Evolutionary conservation across 257 asterid genomes (phyloP).

Genomic region (Nemophila menziesii): DNA sequence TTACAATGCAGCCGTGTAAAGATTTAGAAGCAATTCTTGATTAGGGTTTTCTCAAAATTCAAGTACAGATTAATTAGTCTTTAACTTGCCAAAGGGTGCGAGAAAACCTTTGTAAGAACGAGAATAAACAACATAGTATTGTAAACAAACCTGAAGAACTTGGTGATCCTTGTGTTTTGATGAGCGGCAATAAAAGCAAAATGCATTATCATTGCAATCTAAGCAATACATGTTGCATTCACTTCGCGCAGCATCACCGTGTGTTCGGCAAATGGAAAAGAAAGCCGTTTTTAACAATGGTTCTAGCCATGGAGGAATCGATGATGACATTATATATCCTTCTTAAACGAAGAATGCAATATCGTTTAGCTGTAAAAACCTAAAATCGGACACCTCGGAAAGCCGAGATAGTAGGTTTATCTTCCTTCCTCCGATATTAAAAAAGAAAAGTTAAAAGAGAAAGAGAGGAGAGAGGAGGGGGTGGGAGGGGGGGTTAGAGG

Average conservation of each 20-base stretch:
- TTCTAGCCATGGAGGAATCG: conserved; percentile 88
- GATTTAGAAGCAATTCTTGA: too few species aligned
- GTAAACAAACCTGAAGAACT: conserved; percentile 59
- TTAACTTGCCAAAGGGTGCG: too few species aligned
- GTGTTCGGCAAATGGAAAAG: conserved; percentile 62
- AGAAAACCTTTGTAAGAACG: too few species aligned
- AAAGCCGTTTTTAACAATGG: conserved; percentile 43
- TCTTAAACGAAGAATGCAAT: conserved; percentile 10
- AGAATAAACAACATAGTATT: not conserved
- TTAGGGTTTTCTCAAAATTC: too few species aligned
- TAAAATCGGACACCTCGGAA: not conserved
- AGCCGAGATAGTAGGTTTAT: not conserved
- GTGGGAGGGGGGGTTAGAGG: too few species aligned
- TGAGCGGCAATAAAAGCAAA: conserved; percentile 81
- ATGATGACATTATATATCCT: conserved; percentile 41
- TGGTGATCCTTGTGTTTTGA: conserved; percentile 82
- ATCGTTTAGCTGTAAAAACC: not conserved
- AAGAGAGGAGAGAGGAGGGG: too few species aligned
- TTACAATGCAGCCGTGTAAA: too few species aligned
- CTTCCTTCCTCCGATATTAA: too few species aligned
- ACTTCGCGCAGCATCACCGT: conserved; percentile 69
- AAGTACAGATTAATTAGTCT: too few species aligned
- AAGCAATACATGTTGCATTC: conserved; percentile 88
- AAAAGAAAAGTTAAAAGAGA: too few species aligned
- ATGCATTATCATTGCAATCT: conserved; percentile 62